These are phyloP conservation scores for Prunus salicina DNA, from an alignment of 306 rosid species.

Conservation along the genomic window DNA sequence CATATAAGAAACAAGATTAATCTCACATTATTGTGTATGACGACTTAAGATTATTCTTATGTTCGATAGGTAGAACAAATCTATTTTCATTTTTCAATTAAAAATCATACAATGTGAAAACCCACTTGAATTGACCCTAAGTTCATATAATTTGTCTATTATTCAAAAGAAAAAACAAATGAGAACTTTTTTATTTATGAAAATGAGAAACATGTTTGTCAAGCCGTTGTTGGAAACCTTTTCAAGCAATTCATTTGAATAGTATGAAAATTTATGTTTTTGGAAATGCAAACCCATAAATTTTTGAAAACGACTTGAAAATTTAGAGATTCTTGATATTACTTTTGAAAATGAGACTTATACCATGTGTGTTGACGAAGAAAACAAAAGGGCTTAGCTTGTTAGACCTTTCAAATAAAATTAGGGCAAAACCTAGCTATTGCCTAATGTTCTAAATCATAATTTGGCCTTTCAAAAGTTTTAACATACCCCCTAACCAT, in stretches of 20 bases:
- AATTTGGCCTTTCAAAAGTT: slow-evolving; percentile 8
- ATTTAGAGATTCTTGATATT: background rate
- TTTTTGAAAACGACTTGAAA: background rate
- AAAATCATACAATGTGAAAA: background rate
- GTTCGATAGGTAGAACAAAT: background rate
- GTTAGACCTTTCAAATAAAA: background rate
- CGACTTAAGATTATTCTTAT: background rate
- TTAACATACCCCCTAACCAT: background rate
- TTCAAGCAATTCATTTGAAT: background rate
- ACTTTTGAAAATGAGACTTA: background rate
- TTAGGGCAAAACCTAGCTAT: background rate
- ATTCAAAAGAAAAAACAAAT: too few species aligned
- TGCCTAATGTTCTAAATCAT: background rate
- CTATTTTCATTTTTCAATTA: background rate
- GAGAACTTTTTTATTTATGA: background rate
- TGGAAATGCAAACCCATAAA: background rate
- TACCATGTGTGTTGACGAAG: background rate
- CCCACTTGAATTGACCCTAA: background rate
- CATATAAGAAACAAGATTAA: too few species aligned
- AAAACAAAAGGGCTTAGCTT: background rate
- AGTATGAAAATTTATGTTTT: background rate
- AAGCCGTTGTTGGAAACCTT: background rate
- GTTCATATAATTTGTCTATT: background rate
- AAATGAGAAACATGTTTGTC: background rate
- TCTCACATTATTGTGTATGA: too few species aligned